Percentiles rank a stretch among this genome's conserved stretches.
Evolutionary conservation across 805 yeast genomes (phyloP).

Genomic region (Brettanomyces nanus): DNA sequence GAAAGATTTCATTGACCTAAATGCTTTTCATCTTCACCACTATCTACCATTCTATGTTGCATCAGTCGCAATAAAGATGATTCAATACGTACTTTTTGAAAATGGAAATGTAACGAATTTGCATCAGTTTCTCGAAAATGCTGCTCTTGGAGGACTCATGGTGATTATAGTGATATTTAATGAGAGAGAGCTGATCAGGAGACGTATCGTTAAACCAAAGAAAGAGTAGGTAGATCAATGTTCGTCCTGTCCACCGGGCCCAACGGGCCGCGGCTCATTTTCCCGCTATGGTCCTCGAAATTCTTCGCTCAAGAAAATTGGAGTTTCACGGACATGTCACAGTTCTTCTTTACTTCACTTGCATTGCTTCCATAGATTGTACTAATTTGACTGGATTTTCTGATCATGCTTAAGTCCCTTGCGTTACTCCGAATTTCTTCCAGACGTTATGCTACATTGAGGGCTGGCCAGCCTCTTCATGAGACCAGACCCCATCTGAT

Average conservation of each 20-base stretch:
- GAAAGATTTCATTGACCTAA: neutral
- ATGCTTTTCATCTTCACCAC: neutral
- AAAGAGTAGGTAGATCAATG: too few species aligned
- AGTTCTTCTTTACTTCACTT: too few species aligned
- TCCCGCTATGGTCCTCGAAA: too few species aligned
- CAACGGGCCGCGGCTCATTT: too few species aligned
- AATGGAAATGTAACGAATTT: neutral
- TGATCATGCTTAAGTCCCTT: too few species aligned
- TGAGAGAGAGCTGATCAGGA: neutral
- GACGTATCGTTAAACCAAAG: neutral
- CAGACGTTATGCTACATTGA: slow-evolving; percentile 6
- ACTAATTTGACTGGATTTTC: neutral
- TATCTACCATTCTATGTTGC: neutral
- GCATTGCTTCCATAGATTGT: neutral
- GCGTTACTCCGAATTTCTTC: too few species aligned
- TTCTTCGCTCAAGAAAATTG: too few species aligned
- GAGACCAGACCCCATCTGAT: slow-evolving; percentile 80
- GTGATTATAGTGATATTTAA: neutral
- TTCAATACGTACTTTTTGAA: neutral
- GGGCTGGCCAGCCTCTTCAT: slow-evolving; percentile 75
- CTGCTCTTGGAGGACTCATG: neutral
- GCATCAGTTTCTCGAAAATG: slow-evolving; percentile 1
- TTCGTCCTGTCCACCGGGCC: too few species aligned
- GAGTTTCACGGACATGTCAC: too few species aligned
- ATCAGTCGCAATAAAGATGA: neutral